Evolutionary conservation across 202 grass and related monocot genomes (phyloP), one percentile per base, ranked within the genome.

Genomic region (Setaria viridis): DNA sequence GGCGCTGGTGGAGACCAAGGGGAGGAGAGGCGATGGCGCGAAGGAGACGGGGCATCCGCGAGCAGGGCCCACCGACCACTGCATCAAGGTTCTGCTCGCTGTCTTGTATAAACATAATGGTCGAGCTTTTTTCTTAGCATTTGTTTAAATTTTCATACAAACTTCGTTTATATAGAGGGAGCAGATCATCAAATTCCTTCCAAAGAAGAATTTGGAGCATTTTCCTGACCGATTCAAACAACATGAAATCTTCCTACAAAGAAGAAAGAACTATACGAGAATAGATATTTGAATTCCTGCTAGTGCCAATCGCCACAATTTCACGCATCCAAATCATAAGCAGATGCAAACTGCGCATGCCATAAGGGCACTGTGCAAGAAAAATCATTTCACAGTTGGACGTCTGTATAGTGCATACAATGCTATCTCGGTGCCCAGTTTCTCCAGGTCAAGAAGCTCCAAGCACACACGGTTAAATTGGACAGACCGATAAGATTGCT

Each of bases 1-100:
- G 73, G 71, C 72, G 34, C 39, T 45, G 65, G 62, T 25, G 82
- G 76, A 16, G 46, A 16, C 50, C 21, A 3, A 37, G 35, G 35
- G 45, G 46, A 80, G 33, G 9, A 17, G 21, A 58, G 43, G 5
- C 43, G 17, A 41, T 47, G 80, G 65, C 29, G 57, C 50, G 72
- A 60, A n/a, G 43, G 73, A 70, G 72, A 76, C 51, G 14, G 70
- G 30, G 33, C 89, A 83, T 70, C 67, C 63, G 41, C 14, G 70
- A 62, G 21, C 12, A 17, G 78, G 54, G 33, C 77, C 82, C 12
- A 60, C 62, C 11, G 7, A 21, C 32, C 70, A 70, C 60, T 19
- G 51, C 62, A 16, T 35, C 56, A 16, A 17, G 32, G 13, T 9
- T 34, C 13, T 11, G 6, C 9, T 55, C 5, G 20, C 17, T 1